phyloP scores from a whole-genome alignment of 345 rosid species.

The Acer campestre region DNA sequence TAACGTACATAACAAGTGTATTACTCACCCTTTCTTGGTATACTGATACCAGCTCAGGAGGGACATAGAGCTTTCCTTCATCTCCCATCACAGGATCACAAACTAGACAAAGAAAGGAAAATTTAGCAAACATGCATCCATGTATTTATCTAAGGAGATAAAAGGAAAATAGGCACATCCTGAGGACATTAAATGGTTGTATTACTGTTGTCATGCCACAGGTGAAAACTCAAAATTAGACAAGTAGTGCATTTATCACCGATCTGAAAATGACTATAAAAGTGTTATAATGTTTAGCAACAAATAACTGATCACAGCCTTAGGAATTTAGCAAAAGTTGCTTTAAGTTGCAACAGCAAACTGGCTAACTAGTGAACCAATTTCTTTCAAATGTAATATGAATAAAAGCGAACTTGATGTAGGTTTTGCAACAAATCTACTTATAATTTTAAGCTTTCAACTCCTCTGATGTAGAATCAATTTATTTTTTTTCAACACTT shows the following conservation, averaged over 20 bases:
- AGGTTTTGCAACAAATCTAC: background rate
- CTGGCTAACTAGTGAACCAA: background rate
- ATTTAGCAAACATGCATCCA: slow-evolving; percentile 19
- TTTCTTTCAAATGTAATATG: background rate
- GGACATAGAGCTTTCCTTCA: slow-evolving; percentile 97
- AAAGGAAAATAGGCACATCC: background rate
- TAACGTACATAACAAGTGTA: background rate
- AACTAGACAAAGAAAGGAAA: slow-evolving; percentile 48
- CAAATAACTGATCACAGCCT: no score
- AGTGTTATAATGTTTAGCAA: background rate
- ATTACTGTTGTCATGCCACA: background rate
- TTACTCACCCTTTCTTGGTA: slow-evolving; percentile 82
- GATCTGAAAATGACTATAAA: background rate
- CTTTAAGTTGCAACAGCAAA: background rate
- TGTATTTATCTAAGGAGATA: background rate
- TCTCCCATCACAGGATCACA: slow-evolving; percentile 99
- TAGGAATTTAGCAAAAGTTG: background rate
- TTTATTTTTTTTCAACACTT: background rate
- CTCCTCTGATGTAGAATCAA: background rate
- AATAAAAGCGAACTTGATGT: background rate
- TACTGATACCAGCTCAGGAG: slow-evolving; percentile 78
- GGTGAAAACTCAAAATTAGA: background rate
- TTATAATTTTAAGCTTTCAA: background rate
- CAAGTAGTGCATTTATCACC: background rate
- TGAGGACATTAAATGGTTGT: background rate